Conservation (phyloP, 441 rosid species). For the Brassica hybrid region DNA sequence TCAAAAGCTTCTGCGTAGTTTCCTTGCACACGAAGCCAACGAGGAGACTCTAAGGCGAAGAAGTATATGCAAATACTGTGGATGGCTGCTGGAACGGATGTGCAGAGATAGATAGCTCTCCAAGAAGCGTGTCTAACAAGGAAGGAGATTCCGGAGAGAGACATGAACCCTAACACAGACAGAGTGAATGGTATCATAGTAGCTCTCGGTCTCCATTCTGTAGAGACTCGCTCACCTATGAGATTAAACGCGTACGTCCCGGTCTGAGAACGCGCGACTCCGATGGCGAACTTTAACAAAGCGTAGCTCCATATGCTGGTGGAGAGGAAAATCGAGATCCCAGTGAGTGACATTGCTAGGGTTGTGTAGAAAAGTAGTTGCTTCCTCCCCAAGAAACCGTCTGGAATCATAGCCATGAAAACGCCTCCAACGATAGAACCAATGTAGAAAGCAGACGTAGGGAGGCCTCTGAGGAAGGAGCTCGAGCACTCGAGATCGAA, state of each 20-base stretch:
- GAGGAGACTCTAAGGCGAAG: not conserved
- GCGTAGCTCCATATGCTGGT: not conserved
- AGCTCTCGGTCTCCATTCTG: not conserved
- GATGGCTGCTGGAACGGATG: not conserved
- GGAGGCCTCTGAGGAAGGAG: not conserved
- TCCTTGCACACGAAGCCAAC: not conserved
- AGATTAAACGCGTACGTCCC: not conserved
- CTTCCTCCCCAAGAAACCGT: not conserved
- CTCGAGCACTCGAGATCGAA: not conserved
- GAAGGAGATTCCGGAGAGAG: not conserved
- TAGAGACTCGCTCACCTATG: not conserved
- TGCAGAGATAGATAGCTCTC: not conserved
- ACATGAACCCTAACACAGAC: not conserved
- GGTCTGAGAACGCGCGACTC: not conserved
- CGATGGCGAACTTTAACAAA: not conserved
- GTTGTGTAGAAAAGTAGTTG: not conserved
- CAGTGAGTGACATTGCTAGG: not conserved
- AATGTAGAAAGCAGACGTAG: not conserved
- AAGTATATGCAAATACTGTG: not conserved
- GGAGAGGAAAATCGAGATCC: not conserved
- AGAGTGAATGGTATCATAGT: not conserved
- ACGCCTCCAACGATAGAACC: conserved; percentile 4
- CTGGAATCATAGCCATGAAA: not conserved
- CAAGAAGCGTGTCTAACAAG: not conserved
- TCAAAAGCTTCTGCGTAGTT: not conserved